A percentile compares a stretch with the other conserved stretches of the same genome.
Conservation (phyloP, 2,329 filamentous ascomycete genomes). For the Colletotrichum limetticola region DNA sequence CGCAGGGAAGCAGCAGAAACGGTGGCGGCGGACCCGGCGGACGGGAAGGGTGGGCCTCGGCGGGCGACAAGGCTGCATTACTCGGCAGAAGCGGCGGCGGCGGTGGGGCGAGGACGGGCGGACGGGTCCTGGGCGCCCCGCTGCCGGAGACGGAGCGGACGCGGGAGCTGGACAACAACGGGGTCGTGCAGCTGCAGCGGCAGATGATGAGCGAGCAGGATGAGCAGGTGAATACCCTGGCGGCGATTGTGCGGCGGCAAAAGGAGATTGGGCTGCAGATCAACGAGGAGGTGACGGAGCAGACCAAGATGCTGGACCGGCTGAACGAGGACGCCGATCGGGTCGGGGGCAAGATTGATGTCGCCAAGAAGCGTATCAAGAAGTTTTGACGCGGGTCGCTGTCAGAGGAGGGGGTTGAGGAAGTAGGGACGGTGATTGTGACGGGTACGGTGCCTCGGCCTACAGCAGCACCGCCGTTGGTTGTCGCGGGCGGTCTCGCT, state of each 20-base stretch:
- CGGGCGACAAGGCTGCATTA: slow-evolving; percentile 61
- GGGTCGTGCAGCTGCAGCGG: slow-evolving; percentile 78
- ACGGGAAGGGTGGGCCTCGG: slow-evolving; percentile 59
- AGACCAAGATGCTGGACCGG: slow-evolving; percentile 76
- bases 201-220: slow-evolving; percentile 82
- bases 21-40: slow-evolving; percentile 57
- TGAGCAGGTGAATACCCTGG: slow-evolving; percentile 74
- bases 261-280: slow-evolving; percentile 83
- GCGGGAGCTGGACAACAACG: slow-evolving; percentile 79
- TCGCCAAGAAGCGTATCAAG: slow-evolving; percentile 78
- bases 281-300: slow-evolving; percentile 76
- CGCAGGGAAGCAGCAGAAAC: slow-evolving; percentile 40
- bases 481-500: slow-evolving; percentile 11
- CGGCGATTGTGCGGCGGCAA: slow-evolving; percentile 76
- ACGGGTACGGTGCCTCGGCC: neutral
- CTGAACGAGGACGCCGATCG: slow-evolving; percentile 75
- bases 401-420: neutral
- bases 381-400: slow-evolving; percentile 64
- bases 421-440: neutral
- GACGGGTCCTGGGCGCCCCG: slow-evolving; percentile 78
- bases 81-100: slow-evolving; percentile 49
- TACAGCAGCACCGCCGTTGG: neutral
- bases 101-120: slow-evolving; percentile 50
- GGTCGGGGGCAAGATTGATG: slow-evolving; percentile 74
- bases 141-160: slow-evolving; percentile 81